A percentile compares a stretch with the other conserved stretches of the same genome.
Conservation (phyloP, 208 protist species). For the Acanthamoeba sp. region DNA sequence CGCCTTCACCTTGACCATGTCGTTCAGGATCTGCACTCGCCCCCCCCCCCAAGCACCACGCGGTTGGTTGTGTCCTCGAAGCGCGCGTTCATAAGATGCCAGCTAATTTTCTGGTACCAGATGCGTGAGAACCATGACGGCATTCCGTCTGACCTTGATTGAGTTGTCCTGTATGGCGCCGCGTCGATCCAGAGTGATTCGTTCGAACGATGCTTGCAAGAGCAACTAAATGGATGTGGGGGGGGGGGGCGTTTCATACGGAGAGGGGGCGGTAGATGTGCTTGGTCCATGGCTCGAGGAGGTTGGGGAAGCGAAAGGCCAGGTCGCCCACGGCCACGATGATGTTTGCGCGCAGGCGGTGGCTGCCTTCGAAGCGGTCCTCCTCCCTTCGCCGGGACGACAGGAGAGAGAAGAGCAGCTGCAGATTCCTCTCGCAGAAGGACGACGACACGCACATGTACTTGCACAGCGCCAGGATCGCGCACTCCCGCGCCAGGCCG, state of each 20-base stretch:
- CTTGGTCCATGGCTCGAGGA: conserved; percentile 88
- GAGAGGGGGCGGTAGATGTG: conserved; percentile 87
- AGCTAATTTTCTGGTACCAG: too few relatives aligned
- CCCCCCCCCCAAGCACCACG: too few relatives aligned
- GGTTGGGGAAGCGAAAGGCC: conserved; percentile 90
- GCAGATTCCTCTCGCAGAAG: conserved; percentile 88
- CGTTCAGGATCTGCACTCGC: conserved; percentile 87
- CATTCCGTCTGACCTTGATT: conserved; percentile 86
- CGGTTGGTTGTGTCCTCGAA: too few relatives aligned
- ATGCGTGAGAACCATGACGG: conserved; percentile 91
- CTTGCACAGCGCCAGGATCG: conserved; percentile 87
- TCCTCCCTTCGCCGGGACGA: background rate
- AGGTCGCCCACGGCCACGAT: conserved; percentile 90
- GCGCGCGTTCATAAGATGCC: too few relatives aligned
- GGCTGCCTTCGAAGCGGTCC: background rate
- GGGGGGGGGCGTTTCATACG: conserved; percentile 58
- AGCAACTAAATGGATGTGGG: background rate
- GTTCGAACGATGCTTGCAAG: background rate
- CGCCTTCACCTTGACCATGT: conserved; percentile 90
- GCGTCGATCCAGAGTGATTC: background rate
- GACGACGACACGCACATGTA: conserved; percentile 86
- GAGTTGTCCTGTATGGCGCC: conserved; percentile 77
- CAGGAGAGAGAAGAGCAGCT: conserved; percentile 88
- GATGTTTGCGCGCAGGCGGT: conserved; percentile 88
- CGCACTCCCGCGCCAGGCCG: conserved; percentile 70